Percentiles rank a stretch among this genome's conserved stretches.
Evolutionary conservation across 176 grass and related monocot genomes (phyloP).

Genomic region (Poa annua): DNA sequence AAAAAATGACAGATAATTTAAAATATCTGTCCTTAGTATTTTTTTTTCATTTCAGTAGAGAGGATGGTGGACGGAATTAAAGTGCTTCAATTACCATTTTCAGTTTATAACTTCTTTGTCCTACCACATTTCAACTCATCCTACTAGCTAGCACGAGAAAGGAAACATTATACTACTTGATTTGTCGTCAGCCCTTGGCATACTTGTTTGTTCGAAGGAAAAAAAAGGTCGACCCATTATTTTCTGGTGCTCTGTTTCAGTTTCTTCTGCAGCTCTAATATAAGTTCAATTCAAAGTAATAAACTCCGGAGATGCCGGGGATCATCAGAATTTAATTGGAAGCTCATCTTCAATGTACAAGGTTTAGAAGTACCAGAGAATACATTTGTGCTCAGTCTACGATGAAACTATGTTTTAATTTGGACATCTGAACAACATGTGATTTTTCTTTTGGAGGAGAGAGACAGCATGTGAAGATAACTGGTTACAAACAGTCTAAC

Average conservation of each 20-base stretch:
- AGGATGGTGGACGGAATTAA: background rate
- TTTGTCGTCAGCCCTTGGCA: no score
- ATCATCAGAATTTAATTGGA: background rate
- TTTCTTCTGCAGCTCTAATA: background rate
- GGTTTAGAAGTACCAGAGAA: no score
- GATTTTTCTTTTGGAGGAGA: background rate
- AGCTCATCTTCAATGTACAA: no score
- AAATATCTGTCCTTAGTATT: background rate
- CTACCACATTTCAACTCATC: background rate
- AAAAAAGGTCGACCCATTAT: background rate
- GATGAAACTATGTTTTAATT: background rate
- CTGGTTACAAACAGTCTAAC: slow-evolving; percentile 12
- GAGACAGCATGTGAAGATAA: background rate
- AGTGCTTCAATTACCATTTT: background rate
- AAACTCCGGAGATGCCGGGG: background rate
- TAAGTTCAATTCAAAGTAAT: background rate
- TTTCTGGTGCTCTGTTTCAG: background rate
- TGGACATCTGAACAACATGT: background rate
- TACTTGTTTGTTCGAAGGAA: background rate
- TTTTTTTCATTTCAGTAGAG: background rate
- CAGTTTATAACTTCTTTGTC: background rate
- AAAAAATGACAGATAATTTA: no score
- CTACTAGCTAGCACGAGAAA: no score
- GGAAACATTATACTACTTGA: no score
- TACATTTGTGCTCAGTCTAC: background rate